These are phyloP conservation scores for Candida palmyrensis DNA, from an alignment of 805 yeast species.

Conservation along the genomic window DNA sequence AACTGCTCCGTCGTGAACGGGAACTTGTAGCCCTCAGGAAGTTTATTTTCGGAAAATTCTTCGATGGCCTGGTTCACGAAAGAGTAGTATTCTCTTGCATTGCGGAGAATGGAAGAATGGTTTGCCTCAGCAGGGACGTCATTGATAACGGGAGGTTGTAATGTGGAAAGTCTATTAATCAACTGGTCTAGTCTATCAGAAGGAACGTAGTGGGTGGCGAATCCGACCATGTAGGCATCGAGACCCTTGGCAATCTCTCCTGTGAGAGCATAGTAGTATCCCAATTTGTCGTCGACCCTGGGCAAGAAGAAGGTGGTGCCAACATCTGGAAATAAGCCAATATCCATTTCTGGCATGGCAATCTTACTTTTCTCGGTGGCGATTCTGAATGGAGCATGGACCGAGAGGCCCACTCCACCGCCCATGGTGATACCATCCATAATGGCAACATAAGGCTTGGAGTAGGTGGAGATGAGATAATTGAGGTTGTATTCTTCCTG, in stretches of 20 bases:
- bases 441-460: conserved; percentile 80
- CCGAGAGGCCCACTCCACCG: conserved; percentile 91
- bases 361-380: conserved; percentile 88
- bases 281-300: conserved; percentile 73
- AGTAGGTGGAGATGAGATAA: conserved; percentile 71
- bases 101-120: conserved; percentile 13
- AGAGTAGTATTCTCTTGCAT: conserved; percentile 39
- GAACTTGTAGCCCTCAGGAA: conserved; percentile 60
- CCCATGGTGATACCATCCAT: conserved; percentile 97
- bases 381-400: conserved; percentile 87
- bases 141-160: conserved; percentile 41
- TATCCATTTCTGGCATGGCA: conserved; percentile 98
- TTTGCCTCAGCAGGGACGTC: conserved; percentile 19
- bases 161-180: conserved; percentile 57
- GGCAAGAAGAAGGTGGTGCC: conserved; percentile 91
- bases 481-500: conserved; percentile 76
- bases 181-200: conserved; percentile 58
- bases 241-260: conserved; percentile 73
- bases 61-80: conserved; percentile 70
- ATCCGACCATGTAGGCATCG: conserved; percentile 79
- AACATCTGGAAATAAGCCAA: conserved; percentile 95
- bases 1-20: conserved; percentile 54
- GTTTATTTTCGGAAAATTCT: conserved; percentile 61
- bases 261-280: conserved; percentile 81
- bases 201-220: conserved; percentile 87